phyloP scores from a whole-genome alignment of 352 stramenopile genomes.

The Peronospora farinosa region DNA sequence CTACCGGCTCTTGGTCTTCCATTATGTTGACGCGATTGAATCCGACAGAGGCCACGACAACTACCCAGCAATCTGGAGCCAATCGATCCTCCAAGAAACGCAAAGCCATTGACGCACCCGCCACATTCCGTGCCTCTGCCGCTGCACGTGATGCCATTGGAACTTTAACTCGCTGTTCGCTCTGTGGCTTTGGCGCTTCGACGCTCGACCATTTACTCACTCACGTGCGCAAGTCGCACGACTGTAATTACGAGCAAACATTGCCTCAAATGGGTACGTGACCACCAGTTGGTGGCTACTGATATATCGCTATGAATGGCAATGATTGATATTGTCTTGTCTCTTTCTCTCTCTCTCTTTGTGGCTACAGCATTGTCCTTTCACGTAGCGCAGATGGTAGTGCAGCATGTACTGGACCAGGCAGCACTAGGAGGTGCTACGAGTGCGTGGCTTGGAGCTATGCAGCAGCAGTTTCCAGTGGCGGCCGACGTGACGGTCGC shows the following conservation, averaged over 20 bases:
- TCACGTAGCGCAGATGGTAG: conserved; percentile 51
- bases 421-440: conserved; percentile 47
- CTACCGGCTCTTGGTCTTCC: conserved; percentile 9
- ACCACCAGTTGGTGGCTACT: background rate
- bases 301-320: background rate
- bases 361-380: conserved; percentile 37
- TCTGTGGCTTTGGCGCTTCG: conserved; percentile 40
- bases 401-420: conserved; percentile 45
- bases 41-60: too few relatives aligned
- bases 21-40: conserved; percentile 22
- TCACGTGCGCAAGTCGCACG: conserved; percentile 41
- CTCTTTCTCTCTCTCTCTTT: conserved; percentile 1
- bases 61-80: background rate
- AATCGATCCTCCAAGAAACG: conserved; percentile 46
- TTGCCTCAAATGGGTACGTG: conserved; percentile 50
- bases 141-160: conserved; percentile 5
- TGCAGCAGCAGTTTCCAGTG: conserved; percentile 41
- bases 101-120: conserved; percentile 31
- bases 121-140: conserved; percentile 14
- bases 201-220: conserved; percentile 47
- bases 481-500: conserved; percentile 33
- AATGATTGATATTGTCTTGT: background rate
- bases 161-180: conserved; percentile 25
- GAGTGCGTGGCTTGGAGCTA: conserved; percentile 41
- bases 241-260: conserved; percentile 8